Percentiles rank a stretch among this genome's conserved stretches.
phyloP scores from a whole-genome alignment of 805 yeast species.

The Candida ponderosae region DNA sequence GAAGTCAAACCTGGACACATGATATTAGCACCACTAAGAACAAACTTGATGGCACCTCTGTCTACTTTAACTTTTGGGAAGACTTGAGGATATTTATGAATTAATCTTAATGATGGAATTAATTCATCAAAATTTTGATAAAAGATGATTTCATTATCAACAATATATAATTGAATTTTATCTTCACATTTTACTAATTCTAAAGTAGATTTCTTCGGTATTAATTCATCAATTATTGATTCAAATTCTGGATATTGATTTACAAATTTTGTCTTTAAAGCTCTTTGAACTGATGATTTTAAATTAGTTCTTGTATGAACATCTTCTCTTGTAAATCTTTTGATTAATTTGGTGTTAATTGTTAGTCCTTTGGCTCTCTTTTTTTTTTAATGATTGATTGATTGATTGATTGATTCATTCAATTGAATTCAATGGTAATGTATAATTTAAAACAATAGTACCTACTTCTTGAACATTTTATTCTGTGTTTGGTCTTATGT shows the following conservation, averaged over 20 bases:
- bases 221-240: conserved; percentile 65
- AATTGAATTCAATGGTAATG: too few relatives aligned
- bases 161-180: conserved; percentile 67
- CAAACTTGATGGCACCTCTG: conserved; percentile 93
- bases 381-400: not conserved
- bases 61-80: conserved; percentile 89
- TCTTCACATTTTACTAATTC: conserved; percentile 84
- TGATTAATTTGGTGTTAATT: not conserved
- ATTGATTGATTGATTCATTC: not conserved
- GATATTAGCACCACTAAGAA: conserved; percentile 90
- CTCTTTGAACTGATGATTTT: conserved; percentile 90
- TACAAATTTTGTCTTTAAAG: conserved; percentile 68
- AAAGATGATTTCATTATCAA: conserved; percentile 67
- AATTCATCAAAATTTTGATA: conserved; percentile 69
- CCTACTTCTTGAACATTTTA: conserved; percentile 42
- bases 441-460: not conserved
- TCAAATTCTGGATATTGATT: conserved; percentile 70
- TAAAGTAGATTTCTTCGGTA: conserved; percentile 85
- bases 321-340: conserved; percentile 72
- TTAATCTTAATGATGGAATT: conserved; percentile 66
- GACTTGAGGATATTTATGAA: conserved; percentile 74
- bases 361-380: not conserved
- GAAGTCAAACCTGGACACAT: conserved; percentile 96
- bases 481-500: too few relatives aligned
- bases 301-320: conserved; percentile 86